Percentiles rank a stretch among this genome's conserved stretches.
Evolutionary conservation across 257 asterid genomes (phyloP).

Genomic region (Rubia yunnanensis): DNA sequence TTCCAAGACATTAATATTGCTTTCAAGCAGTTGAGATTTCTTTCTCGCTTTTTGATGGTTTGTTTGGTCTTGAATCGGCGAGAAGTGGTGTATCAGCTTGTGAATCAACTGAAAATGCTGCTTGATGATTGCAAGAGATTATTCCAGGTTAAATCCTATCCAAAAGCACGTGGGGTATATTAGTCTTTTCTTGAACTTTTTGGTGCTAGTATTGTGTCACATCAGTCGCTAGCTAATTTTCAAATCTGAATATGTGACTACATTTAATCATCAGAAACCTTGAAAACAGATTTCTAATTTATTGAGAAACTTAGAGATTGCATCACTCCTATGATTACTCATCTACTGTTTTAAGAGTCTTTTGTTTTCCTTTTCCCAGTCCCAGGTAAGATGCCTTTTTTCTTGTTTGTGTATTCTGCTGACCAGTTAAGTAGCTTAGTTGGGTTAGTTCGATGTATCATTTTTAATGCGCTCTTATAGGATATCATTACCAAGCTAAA

Average conservation of each 20-base stretch:
- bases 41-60: slow-evolving; percentile 83
- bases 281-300: not conserved
- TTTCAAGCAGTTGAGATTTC: slow-evolving; percentile 78
- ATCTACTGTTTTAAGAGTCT: not conserved
- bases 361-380: not conserved
- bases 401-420: not conserved
- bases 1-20: slow-evolving; percentile 82
- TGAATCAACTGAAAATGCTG: slow-evolving; percentile 79
- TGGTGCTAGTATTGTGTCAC: not conserved
- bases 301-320: not conserved
- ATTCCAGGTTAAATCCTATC: slow-evolving; percentile 57
- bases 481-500: not conserved
- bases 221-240: too few relatives aligned
- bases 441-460: not conserved
- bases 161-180: not conserved
- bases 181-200: not conserved
- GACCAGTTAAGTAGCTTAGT: not conserved
- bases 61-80: slow-evolving; percentile 84
- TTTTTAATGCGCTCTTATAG: not conserved
- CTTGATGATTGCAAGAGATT: slow-evolving; percentile 91
- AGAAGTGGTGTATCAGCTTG: slow-evolving; percentile 76
- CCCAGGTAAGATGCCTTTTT: not conserved
- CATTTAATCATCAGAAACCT: too few relatives aligned
- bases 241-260: too few relatives aligned
- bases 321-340: not conserved